phyloP scores from a whole-genome alignment of 2,329 filamentous ascomycete species.

The Eurotiales sp. region DNA sequence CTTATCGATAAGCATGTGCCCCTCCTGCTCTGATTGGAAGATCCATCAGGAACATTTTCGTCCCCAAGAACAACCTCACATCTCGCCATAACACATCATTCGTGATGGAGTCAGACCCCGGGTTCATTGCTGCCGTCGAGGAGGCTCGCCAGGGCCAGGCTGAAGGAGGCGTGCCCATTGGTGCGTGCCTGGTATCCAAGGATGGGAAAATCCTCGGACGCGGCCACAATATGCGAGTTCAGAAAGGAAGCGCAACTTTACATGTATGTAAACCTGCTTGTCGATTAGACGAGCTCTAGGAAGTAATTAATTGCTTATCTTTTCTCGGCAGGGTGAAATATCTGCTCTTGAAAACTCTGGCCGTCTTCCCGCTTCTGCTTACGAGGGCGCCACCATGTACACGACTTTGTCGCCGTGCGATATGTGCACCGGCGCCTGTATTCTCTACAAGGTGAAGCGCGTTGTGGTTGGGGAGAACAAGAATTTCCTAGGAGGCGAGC shows the following conservation, averaged over 20 bases:
- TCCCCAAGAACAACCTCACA: neutral
- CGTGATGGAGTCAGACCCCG: conserved; percentile 42
- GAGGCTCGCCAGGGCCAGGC: conserved; percentile 53
- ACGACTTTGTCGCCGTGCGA: conserved; percentile 76
- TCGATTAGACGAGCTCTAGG: neutral
- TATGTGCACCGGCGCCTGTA: conserved; percentile 76
- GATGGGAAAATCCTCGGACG: conserved; percentile 67
- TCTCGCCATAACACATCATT: too few relatives aligned
- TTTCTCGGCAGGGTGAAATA: conserved; percentile 61
- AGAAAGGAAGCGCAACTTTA: conserved; percentile 66
- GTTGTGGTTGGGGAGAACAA: conserved; percentile 77
- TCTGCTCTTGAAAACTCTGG: conserved; percentile 72
- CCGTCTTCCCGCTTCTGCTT: conserved; percentile 64
- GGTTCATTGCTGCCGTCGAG: conserved; percentile 56
- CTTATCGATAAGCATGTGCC: neutral
- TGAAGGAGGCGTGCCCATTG: conserved; percentile 59
- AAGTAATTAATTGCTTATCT: neutral
- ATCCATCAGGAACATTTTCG: too few relatives aligned
- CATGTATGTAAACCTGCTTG: conserved; percentile 52
- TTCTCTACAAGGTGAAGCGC: conserved; percentile 69
- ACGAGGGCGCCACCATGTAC: conserved; percentile 75
- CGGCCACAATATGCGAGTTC: conserved; percentile 73
- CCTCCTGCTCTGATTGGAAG: neutral
- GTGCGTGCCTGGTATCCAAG: conserved; percentile 61
- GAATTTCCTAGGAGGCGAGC: conserved; percentile 70